Percentiles rank a stretch among this genome's conserved stretches.
Conservation (phyloP, 1,284 basidiomycete genomes). For the Afroboletus lepidellus region DNA sequence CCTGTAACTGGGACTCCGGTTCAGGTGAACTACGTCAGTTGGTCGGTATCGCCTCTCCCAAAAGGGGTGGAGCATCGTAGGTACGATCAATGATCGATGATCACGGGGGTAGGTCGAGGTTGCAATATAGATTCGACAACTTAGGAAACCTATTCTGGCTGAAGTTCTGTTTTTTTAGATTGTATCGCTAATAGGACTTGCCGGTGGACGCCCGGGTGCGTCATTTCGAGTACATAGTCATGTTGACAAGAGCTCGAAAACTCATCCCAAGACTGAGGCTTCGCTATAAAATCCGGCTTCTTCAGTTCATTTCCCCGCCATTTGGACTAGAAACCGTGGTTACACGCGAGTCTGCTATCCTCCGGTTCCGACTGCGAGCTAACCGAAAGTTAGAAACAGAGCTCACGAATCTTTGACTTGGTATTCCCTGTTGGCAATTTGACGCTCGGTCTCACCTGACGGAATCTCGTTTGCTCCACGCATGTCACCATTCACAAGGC, state of each 20-base stretch:
- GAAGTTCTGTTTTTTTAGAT: background rate
- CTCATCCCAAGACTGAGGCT: background rate
- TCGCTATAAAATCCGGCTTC: background rate
- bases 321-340: conserved; percentile 3
- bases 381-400: background rate
- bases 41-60: background rate
- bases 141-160: background rate
- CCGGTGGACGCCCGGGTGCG: background rate
- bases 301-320: background rate
- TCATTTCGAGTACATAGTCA: background rate
- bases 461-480: background rate
- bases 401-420: background rate
- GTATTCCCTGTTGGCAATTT: conserved; percentile 7
- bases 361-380: background rate
- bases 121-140: no score
- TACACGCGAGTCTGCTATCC: background rate
- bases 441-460: conserved; percentile 1
- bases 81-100: background rate
- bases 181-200: background rate
- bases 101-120: background rate
- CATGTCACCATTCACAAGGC: background rate
- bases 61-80: background rate
- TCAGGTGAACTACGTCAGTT: background rate
- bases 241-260: background rate
- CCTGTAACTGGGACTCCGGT: background rate